Evolutionary conservation across 2,329 filamentous ascomycete genomes (phyloP).

Genomic region (Aspergillus awamori): DNA sequence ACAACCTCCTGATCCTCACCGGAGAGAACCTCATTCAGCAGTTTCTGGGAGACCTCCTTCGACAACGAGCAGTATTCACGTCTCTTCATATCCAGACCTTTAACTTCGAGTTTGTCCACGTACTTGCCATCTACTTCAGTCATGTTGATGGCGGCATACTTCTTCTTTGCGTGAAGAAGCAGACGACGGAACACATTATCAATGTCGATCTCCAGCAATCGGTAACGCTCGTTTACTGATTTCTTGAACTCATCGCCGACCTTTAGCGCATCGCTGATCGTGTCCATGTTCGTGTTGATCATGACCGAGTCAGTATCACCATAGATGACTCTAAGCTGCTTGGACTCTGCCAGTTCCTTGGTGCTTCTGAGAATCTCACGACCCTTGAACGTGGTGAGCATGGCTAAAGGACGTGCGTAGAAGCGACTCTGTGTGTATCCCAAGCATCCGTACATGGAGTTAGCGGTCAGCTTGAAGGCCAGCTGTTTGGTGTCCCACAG

Average conservation of each 20-base stretch:
- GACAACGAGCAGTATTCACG: conserved; percentile 95
- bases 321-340: conserved; percentile 92
- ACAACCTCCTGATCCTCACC: conserved; percentile 89
- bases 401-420: conserved; percentile 90
- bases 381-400: conserved; percentile 95
- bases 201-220: conserved; percentile 92
- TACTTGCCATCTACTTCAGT: conserved; percentile 86
- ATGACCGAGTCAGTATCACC: conserved; percentile 99
- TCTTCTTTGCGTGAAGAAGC: conserved; percentile 96
- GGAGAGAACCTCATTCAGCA: conserved; percentile 92
- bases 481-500: conserved; percentile 99
- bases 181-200: conserved; percentile 96
- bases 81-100: conserved; percentile 96
- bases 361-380: conserved; percentile 96
- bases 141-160: conserved; percentile 96
- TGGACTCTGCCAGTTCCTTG: conserved; percentile 91
- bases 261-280: conserved; percentile 83
- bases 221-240: conserved; percentile 91
- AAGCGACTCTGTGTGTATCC: conserved; percentile 97
- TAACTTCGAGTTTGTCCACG: conserved; percentile 93
- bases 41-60: conserved; percentile 87
- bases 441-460: conserved; percentile 99
- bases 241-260: conserved; percentile 95
- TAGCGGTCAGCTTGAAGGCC: conserved; percentile 94
- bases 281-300: conserved; percentile 99